Evolutionary conservation across 129 eudicot genomes (phyloP).

Genomic region (Sambucus nigra): DNA sequence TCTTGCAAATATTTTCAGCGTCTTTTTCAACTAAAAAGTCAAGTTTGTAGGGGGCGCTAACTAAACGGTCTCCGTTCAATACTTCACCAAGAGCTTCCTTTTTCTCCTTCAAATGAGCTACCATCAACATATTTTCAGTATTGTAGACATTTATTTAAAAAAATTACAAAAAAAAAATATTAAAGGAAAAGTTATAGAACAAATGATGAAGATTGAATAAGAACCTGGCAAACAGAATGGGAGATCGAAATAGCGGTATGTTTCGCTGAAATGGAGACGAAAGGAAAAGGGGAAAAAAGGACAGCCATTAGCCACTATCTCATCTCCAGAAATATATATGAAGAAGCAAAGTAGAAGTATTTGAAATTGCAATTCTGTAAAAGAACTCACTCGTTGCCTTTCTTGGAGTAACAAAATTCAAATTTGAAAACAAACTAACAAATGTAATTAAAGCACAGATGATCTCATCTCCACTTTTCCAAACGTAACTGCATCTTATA

Average conservation of each 20-base stretch:
- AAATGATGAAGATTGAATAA: slow-evolving; percentile 2
- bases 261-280: slow-evolving; percentile 37
- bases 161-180: background rate
- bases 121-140: slow-evolving; percentile 4
- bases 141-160: background rate
- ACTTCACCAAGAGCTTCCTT: slow-evolving; percentile 83
- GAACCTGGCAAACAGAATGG: slow-evolving; percentile 51
- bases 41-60: slow-evolving; percentile 65
- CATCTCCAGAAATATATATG: background rate
- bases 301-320: background rate
- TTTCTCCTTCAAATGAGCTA: slow-evolving; percentile 61
- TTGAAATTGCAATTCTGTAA: background rate
- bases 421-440: too few relatives aligned
- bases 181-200: background rate
- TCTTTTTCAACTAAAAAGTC: slow-evolving; percentile 62
- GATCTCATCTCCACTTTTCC: too few relatives aligned
- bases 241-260: slow-evolving; percentile 55
- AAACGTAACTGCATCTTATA: too few relatives aligned
- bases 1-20: slow-evolving; percentile 44
- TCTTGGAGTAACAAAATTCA: too few relatives aligned
- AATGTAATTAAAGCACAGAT: too few relatives aligned
- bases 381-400: background rate
- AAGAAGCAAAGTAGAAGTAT: background rate
- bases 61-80: slow-evolving; percentile 71
- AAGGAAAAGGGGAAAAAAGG: background rate